phyloP scores from a whole-genome alignment of 2,329 filamentous ascomycete species.

The Pseudogymnoascus sp. region DNA sequence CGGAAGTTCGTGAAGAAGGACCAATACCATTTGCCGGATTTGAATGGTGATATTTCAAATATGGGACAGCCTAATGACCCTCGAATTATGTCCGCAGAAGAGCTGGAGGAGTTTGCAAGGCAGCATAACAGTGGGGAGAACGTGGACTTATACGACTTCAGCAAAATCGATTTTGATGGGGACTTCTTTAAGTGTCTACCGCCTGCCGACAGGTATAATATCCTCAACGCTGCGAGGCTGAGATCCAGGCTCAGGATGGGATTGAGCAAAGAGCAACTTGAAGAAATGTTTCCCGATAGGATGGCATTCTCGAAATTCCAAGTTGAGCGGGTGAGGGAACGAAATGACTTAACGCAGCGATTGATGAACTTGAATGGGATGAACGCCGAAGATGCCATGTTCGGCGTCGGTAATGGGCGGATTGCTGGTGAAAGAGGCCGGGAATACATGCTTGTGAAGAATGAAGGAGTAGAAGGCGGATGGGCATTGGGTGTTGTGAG shows the following conservation, averaged over 20 bases:
- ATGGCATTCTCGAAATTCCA: slow-evolving; percentile 98
- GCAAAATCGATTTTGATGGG: slow-evolving; percentile 95
- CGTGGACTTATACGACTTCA: slow-evolving; percentile 88
- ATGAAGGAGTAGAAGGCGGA: slow-evolving; percentile 87
- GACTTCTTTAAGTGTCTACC: slow-evolving; percentile 92
- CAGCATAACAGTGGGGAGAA: slow-evolving; percentile 92
- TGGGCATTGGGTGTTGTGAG: slow-evolving; percentile 94
- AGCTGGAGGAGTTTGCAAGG: slow-evolving; percentile 85
- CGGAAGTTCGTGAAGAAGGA: slow-evolving; percentile 86
- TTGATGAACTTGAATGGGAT: slow-evolving; percentile 93
- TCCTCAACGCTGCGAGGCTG: slow-evolving; percentile 85
- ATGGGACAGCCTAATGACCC: slow-evolving; percentile 91
- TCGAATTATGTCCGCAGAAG: slow-evolving; percentile 90
- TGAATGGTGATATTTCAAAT: slow-evolving; percentile 67
- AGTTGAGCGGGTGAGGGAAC: slow-evolving; percentile 84
- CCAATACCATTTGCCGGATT: slow-evolving; percentile 86
- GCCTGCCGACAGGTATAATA: slow-evolving; percentile 88
- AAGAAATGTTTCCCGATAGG: slow-evolving; percentile 92
- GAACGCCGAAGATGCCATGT: slow-evolving; percentile 66
- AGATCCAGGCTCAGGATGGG: slow-evolving; percentile 90
- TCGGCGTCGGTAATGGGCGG: slow-evolving; percentile 53
- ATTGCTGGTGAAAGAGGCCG: slow-evolving; percentile 80
- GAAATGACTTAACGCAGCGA: slow-evolving; percentile 89
- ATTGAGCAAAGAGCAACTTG: slow-evolving; percentile 89
- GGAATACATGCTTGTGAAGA: slow-evolving; percentile 94